phyloP scores from a whole-genome alignment of 805 yeast species.

The Hanseniaspora meyeri region DNA sequence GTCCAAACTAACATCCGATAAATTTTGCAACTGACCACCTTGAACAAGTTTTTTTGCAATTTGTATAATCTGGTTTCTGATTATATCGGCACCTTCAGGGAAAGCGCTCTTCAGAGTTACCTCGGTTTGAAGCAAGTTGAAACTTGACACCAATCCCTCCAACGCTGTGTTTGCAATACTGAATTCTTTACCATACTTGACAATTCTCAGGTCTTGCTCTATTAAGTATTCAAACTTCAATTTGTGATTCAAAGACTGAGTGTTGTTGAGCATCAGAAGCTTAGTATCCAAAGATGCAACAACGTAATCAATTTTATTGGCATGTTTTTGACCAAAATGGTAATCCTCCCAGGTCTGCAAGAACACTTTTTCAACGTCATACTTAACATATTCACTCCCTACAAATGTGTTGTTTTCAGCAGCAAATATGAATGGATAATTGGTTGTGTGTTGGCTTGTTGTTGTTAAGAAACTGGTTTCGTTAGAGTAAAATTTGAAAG shows the following conservation, averaged over 20 bases:
- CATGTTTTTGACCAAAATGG: slow-evolving; percentile 40
- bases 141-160: slow-evolving; percentile 83
- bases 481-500: not conserved
- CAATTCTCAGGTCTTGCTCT: slow-evolving; percentile 51
- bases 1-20: not conserved
- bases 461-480: not conserved
- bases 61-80: slow-evolving; percentile 41
- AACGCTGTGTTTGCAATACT: slow-evolving; percentile 93
- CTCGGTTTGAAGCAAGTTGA: slow-evolving; percentile 49
- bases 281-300: slow-evolving; percentile 74
- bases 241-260: slow-evolving; percentile 14
- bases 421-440: not conserved
- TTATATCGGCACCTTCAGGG: slow-evolving; percentile 35
- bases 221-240: slow-evolving; percentile 52
- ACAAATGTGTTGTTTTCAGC: not conserved
- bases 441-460: not conserved
- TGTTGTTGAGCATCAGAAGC: slow-evolving; percentile 52
- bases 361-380: slow-evolving; percentile 54
- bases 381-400: slow-evolving; percentile 15
- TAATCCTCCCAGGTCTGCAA: slow-evolving; percentile 69
- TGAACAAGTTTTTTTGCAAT: not conserved
- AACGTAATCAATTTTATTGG: slow-evolving; percentile 24
- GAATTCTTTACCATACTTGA: slow-evolving; percentile 58
- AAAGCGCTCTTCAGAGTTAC: slow-evolving; percentile 5
- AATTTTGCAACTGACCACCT: not conserved